Evolutionary conservation across 192 early-diverging fungal species (phyloP).

Genomic region (Linnemannia hyalina): DNA sequence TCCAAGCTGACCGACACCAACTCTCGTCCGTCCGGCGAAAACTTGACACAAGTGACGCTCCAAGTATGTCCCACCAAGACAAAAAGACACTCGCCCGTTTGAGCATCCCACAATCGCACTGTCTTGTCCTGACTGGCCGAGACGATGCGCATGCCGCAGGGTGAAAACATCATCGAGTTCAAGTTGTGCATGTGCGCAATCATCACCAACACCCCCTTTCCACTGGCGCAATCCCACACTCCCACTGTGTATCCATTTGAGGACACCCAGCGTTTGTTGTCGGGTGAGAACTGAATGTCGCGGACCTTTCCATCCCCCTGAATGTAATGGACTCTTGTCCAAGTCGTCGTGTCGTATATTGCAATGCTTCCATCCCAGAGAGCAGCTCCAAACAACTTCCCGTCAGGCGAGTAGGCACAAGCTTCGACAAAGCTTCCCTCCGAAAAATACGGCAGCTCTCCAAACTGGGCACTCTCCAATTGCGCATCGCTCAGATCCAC

Average conservation of each 20-base stretch:
- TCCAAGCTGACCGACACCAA: neutral
- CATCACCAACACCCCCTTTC: neutral
- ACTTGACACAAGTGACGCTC: neutral
- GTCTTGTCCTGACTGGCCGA: neutral
- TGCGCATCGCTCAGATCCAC: neutral
- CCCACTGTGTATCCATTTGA: neutral
- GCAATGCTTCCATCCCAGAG: neutral
- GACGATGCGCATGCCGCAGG: neutral
- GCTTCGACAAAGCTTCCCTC: neutral
- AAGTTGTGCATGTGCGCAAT: neutral
- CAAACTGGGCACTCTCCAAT: neutral
- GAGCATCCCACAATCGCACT: conserved; percentile 5
- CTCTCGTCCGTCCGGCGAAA: neutral
- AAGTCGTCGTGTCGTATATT: neutral
- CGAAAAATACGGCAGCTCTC: neutral
- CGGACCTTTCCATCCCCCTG: neutral
- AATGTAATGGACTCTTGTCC: neutral
- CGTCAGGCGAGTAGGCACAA: neutral
- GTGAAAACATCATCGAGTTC: neutral
- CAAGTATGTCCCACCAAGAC: neutral
- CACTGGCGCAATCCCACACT: neutral
- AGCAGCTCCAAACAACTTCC: neutral
- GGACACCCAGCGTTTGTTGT: neutral
- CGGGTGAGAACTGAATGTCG: neutral
- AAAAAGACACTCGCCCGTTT: neutral